Evolutionary conservation across 78 protist species (phyloP).

Genomic region (Tieghemostelium lacteum): DNA sequence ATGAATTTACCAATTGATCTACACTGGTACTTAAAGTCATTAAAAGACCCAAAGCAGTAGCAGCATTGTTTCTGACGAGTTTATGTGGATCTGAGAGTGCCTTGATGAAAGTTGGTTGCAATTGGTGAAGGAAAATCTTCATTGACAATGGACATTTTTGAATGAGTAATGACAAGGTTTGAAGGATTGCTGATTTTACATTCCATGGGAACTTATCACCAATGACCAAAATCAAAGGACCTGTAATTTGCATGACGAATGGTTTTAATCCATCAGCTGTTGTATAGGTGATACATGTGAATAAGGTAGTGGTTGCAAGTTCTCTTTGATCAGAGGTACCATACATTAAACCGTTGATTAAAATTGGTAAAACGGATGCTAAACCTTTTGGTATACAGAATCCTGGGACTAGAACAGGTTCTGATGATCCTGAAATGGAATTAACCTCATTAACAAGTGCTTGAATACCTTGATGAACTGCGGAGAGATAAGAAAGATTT

Average conservation of each 20-base stretch:
- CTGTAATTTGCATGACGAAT: slow-evolving; percentile 88
- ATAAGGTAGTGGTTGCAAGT: slow-evolving; percentile 89
- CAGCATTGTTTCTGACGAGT: slow-evolving; percentile 80
- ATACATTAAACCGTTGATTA: slow-evolving; percentile 84
- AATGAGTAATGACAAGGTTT: slow-evolving; percentile 84
- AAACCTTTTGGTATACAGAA: slow-evolving; percentile 86
- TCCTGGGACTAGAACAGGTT: slow-evolving; percentile 32
- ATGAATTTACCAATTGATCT: slow-evolving; percentile 85
- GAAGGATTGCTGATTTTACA: slow-evolving; percentile 81
- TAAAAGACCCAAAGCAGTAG: slow-evolving; percentile 80
- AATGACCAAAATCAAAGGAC: slow-evolving; percentile 94
- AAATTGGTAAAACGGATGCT: slow-evolving; percentile 81
- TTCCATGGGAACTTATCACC: slow-evolving; percentile 90
- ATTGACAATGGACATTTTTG: slow-evolving; percentile 67
- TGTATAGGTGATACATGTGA: slow-evolving; percentile 76
- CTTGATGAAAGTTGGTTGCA: slow-evolving; percentile 93
- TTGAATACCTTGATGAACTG: slow-evolving; percentile 49
- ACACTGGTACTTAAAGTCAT: slow-evolving; percentile 76
- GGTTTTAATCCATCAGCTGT: slow-evolving; percentile 81
- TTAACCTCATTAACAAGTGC: neutral
- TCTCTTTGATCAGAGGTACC: slow-evolving; percentile 91
- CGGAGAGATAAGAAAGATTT: slow-evolving; percentile 25
- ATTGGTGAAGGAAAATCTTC: slow-evolving; percentile 94
- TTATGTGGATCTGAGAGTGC: slow-evolving; percentile 73
- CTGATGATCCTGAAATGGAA: neutral